These are phyloP conservation scores for Fusarium hainanense DNA, from an alignment of 2,329 filamentous ascomycete species.

Conservation along the genomic window DNA sequence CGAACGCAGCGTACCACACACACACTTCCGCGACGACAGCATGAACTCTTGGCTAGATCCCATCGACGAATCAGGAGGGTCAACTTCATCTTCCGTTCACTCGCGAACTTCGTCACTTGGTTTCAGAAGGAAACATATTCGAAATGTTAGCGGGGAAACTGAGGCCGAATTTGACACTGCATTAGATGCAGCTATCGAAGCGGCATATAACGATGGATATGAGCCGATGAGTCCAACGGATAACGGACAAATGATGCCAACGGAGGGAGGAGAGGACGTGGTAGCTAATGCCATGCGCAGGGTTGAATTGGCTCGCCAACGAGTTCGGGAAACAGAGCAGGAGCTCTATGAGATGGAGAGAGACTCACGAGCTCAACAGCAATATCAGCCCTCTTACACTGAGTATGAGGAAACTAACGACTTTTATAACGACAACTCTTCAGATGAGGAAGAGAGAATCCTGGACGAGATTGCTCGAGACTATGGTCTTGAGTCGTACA, in stretches of 20 bases:
- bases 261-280: conserved; percentile 57
- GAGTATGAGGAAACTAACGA: conserved; percentile 57
- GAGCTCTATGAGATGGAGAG: conserved; percentile 62
- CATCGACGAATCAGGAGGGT: conserved; percentile 89
- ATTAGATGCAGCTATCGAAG: conserved; percentile 93
- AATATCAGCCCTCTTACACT: conserved; percentile 46
- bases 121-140: conserved; percentile 75
- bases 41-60: conserved; percentile 94
- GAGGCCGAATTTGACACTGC: conserved; percentile 95
- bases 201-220: conserved; percentile 92
- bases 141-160: conserved; percentile 75
- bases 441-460: conserved; percentile 79
- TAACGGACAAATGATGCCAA: conserved; percentile 48
- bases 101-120: conserved; percentile 80
- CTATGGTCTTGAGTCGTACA: conserved; percentile 83
- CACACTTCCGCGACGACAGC: conserved; percentile 70
- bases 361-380: conserved; percentile 60
- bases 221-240: conserved; percentile 73
- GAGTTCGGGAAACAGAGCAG: conserved; percentile 77
- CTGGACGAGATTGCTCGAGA: conserved; percentile 90
- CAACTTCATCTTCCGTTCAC: conserved; percentile 81
- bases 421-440: conserved; percentile 72
- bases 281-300: conserved; percentile 69
- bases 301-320: conserved; percentile 80
- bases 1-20: conserved; percentile 30